Conservation (phyloP, 2,329 filamentous ascomycete genomes). For the Macrophomina tecta region DNA sequence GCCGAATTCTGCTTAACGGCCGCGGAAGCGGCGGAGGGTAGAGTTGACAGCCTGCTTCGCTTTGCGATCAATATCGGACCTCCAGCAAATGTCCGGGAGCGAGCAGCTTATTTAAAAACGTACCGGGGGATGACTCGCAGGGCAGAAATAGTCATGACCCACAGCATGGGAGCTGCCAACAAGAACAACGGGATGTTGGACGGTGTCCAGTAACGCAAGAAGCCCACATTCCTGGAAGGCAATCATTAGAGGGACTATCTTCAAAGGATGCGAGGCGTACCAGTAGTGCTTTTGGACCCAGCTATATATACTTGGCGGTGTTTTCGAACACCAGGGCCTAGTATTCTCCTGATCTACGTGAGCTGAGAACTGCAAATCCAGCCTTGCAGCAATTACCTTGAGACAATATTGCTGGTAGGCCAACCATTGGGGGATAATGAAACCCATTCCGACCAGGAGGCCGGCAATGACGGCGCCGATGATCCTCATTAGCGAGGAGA, state of each 20-base stretch:
- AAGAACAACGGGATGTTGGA: constrained; percentile 88
- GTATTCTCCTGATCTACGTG: constrained; percentile 26
- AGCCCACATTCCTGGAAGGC: constrained; percentile 77
- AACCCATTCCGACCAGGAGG: constrained; percentile 68
- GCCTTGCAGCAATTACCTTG: neutral
- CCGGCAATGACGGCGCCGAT: constrained; percentile 70
- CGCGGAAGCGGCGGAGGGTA: neutral
- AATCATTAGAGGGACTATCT: neutral
- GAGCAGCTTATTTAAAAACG: neutral
- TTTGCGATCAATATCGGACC: constrained; percentile 6
- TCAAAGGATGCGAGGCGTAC: constrained; percentile 58
- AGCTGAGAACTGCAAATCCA: constrained; percentile 10
- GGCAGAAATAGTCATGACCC: constrained; percentile 58
- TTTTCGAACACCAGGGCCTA: constrained; percentile 75
- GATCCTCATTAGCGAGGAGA: constrained; percentile 57
- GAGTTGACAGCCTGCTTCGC: neutral
- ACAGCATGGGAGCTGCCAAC: constrained; percentile 78
- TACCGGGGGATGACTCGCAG: constrained; percentile 17
- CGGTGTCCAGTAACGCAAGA: constrained; percentile 87
- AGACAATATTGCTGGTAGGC: constrained; percentile 72
- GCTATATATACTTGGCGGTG: constrained; percentile 85
- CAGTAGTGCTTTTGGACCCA: constrained; percentile 93
- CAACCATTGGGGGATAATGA: constrained; percentile 72
- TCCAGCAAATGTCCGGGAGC: neutral
- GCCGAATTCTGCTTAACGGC: neutral